Evolutionary conservation across 2,329 filamentous ascomycete genomes (phyloP).

Genomic region (Arthroderma uncinatum): DNA sequence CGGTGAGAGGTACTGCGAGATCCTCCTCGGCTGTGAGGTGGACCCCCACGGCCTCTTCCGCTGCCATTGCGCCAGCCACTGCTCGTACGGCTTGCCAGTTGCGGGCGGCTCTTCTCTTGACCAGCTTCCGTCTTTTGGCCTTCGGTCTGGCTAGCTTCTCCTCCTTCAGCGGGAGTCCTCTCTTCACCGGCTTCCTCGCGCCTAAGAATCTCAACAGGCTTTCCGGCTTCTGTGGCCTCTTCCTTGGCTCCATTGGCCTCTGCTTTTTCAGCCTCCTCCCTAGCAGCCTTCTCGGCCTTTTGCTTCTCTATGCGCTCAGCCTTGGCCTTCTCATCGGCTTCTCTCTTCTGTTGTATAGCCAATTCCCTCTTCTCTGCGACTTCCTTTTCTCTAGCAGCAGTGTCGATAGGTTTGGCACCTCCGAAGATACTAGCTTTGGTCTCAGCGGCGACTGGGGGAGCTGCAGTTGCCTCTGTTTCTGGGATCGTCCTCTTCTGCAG

Average conservation of each 20-base stretch:
- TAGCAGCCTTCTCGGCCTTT: conserved; percentile 53
- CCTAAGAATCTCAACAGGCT: conserved; percentile 47
- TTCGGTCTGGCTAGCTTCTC: conserved; percentile 30
- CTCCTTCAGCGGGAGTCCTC: conserved; percentile 30
- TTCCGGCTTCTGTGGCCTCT: conserved; percentile 34
- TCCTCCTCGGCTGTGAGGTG: conserved; percentile 8
- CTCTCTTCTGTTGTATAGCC: conserved; percentile 67
- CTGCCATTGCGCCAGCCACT: conserved; percentile 32
- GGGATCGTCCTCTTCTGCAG: conserved; percentile 84
- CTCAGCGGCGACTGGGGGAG: conserved; percentile 42
- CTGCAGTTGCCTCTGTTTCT: conserved; percentile 52
- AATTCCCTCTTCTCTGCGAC: conserved; percentile 79
- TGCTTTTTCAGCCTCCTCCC: conserved; percentile 37
- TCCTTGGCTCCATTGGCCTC: conserved; percentile 35
- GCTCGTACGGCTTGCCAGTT: conserved; percentile 29
- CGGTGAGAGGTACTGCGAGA: conserved; percentile 5
- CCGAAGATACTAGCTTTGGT: conserved; percentile 89
- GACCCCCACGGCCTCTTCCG: conserved; percentile 6
- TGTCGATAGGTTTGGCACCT: conserved; percentile 87
- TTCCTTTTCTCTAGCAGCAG: conserved; percentile 73
- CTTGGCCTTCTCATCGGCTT: conserved; percentile 75
- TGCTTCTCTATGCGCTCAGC: conserved; percentile 56
- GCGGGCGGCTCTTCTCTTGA: conserved; percentile 14
- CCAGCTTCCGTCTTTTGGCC: conserved; percentile 21
- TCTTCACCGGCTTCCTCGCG: conserved; percentile 36